Conservation (phyloP, 768 basidiomycete species). For the Boletus reticulatus region DNA sequence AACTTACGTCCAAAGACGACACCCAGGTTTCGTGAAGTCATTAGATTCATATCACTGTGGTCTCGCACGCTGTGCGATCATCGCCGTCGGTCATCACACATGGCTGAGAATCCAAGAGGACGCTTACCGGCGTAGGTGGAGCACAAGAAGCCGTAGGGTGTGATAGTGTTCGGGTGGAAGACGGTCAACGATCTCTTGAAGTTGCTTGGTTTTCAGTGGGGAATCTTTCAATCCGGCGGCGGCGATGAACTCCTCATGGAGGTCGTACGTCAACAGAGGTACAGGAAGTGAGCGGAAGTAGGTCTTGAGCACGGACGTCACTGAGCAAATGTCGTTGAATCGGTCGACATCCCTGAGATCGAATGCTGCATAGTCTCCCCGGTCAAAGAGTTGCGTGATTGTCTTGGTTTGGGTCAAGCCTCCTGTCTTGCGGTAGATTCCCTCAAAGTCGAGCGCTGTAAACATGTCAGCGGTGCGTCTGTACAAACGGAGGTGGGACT, state of each 20-base stretch:
- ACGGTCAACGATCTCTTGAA: conserved; percentile 68
- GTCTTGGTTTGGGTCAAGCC: conserved; percentile 88
- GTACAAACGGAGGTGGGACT: conserved; percentile 21
- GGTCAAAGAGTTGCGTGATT: conserved; percentile 93
- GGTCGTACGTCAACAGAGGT: conserved; percentile 85
- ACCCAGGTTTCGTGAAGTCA: conserved; percentile 93
- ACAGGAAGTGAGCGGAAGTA: conserved; percentile 93
- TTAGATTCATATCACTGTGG: conserved; percentile 73
- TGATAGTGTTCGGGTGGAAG: conserved; percentile 87
- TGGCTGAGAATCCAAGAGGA: background rate
- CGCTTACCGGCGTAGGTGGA: conserved; percentile 81
- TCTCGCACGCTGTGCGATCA: conserved; percentile 50
- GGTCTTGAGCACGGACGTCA: conserved; percentile 95
- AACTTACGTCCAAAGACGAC: conserved; percentile 96
- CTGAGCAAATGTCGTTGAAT: conserved; percentile 96
- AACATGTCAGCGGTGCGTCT: background rate
- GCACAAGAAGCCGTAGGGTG: conserved; percentile 77
- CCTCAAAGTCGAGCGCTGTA: conserved; percentile 90
- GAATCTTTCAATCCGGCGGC: conserved; percentile 71
- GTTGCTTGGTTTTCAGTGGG: conserved; percentile 50
- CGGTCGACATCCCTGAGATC: conserved; percentile 83
- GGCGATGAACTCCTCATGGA: conserved; percentile 87
- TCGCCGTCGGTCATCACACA: background rate
- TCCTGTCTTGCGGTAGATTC: conserved; percentile 97
- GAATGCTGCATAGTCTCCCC: conserved; percentile 86